phyloP scores from a whole-genome alignment of 2,329 filamentous ascomycete genomes.

The Orbilia quercus region DNA sequence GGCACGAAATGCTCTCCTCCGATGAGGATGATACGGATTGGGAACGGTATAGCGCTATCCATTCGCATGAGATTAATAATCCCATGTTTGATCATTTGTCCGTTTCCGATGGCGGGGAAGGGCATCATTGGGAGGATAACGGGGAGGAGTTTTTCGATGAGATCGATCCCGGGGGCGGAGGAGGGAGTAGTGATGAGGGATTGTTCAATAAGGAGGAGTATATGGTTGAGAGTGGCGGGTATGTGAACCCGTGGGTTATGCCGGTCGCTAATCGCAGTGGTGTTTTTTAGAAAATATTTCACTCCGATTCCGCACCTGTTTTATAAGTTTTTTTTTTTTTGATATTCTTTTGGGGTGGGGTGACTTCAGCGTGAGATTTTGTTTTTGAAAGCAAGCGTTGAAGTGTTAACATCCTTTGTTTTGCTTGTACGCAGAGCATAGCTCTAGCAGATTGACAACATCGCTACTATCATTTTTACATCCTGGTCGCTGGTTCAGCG shows the following conservation, averaged over 20 bases:
- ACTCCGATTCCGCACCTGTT: not conserved
- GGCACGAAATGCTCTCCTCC: constrained; percentile 53
- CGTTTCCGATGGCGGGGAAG: constrained; percentile 21
- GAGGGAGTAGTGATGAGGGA: constrained; percentile 18
- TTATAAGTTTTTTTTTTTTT: not conserved
- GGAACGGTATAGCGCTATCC: constrained; percentile 49
- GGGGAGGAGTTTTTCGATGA: constrained; percentile 42
- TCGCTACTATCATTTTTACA: constrained; percentile 4
- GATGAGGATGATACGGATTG: constrained; percentile 46
- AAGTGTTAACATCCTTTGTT: constrained; percentile 1
- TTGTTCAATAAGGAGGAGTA: constrained; percentile 47
- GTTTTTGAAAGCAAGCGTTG: too few species aligned
- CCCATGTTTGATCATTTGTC: constrained; percentile 41
- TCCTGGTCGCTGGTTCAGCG: not conserved
- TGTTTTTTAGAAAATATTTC: constrained; percentile 16
- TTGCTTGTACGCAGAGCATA: not conserved
- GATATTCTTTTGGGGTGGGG: constrained; percentile 23
- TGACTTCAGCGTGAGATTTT: constrained; percentile 7
- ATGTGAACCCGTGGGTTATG: constrained; percentile 55
- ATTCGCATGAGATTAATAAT: constrained; percentile 53
- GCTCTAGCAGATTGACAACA: constrained; percentile 14
- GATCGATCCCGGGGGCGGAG: constrained; percentile 38
- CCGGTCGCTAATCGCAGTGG: constrained; percentile 36
- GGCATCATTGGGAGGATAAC: constrained; percentile 29
- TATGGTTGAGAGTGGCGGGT: constrained; percentile 50